phyloP scores from a whole-genome alignment of 1,139 yeast species.

The Pichia sp. region DNA sequence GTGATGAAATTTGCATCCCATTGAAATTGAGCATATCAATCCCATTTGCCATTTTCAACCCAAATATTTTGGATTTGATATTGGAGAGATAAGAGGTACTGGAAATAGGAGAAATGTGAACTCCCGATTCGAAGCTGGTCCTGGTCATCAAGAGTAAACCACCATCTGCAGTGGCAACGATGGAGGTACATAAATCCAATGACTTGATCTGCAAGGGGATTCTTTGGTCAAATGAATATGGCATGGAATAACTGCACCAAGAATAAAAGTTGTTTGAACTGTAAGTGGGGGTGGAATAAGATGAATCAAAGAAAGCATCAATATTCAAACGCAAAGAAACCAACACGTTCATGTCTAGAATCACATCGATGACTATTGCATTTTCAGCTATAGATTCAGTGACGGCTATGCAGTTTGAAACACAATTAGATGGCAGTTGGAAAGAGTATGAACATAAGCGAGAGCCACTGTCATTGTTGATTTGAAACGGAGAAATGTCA shows the following conservation, averaged over 20 bases:
- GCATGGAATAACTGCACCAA: conserved; percentile 64
- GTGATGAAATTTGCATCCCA: conserved; percentile 22
- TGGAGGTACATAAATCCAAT: conserved; percentile 33
- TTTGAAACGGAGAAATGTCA: conserved; percentile 22
- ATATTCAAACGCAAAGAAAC: conserved; percentile 24
- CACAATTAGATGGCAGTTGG: conserved; percentile 20
- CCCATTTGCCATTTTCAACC: conserved; percentile 1
- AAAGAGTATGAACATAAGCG: conserved; percentile 16
- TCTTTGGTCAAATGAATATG: conserved; percentile 69
- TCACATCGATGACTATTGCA: conserved; percentile 25
- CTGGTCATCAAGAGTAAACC: conserved; percentile 50
- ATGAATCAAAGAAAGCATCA: conserved; percentile 11
- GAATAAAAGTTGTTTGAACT: conserved; percentile 18
- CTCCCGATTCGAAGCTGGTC: conserved; percentile 31
- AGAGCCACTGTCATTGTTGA: conserved; percentile 19
- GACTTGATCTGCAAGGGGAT: conserved; percentile 50
- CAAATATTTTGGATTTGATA: conserved; percentile 24
- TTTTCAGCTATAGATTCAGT: conserved; percentile 13
- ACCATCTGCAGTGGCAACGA: conserved; percentile 68
- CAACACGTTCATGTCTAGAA: conserved; percentile 30
- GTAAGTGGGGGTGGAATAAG: neutral
- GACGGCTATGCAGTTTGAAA: conserved; percentile 18
- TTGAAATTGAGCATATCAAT: conserved; percentile 12
- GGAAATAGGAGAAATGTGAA: conserved; percentile 46
- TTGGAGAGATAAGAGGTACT: conserved; percentile 48